Base-by-base conservation (phyloP, 257 asterid species). In the Thymus mandschuricus region DNA sequence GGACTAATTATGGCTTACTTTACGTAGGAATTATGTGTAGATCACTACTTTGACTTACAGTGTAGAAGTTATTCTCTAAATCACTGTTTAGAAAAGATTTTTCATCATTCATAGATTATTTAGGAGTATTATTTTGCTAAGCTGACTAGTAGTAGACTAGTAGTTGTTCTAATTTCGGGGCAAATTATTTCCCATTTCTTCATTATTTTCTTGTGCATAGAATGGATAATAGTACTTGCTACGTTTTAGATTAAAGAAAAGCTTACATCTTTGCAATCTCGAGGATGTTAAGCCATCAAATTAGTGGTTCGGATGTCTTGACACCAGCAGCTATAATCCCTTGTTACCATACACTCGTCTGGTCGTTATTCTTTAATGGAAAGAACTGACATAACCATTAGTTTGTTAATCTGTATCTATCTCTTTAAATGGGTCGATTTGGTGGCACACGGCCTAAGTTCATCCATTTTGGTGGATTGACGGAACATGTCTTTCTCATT, bases 381-480 rank as follows among this genome's bases (percentile, higher is more conserved):
- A 10, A 57, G 4, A 57, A 57, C 40, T 4, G 41, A 57, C 21
- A 29, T 56, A 30, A 78, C 68, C 64, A 13, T 63, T 34, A 31
- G 27, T 13, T 44, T 40, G 45, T 50, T 59, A 58, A 71, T 77
- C 54, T 50, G 59, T 71, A 40, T 43, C 27, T 6, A 9, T 50
- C 60, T 48, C 64, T 40, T 13, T n/a, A 11, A 27, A 35, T 30
- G 50, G 48, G 57, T 70, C 52, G 30, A 30, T 48, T 28, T 30
- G 69, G 48, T 70, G 69, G 43, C 51, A 15, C 34, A 15, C 34
- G 60, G 70, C 43, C 63, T 74, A 68, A 68, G 52, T 61, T 64
- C 61, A 30, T 54, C 13, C 40, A 31, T 9, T 67, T 60, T 38
- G 58, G 58, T 60, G 10, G 54, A 33, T 15, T 57, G 11, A 45